These are phyloP conservation scores for Datura wrightii DNA, from an alignment of 257 asterid genomes.

Conservation along the genomic window DNA sequence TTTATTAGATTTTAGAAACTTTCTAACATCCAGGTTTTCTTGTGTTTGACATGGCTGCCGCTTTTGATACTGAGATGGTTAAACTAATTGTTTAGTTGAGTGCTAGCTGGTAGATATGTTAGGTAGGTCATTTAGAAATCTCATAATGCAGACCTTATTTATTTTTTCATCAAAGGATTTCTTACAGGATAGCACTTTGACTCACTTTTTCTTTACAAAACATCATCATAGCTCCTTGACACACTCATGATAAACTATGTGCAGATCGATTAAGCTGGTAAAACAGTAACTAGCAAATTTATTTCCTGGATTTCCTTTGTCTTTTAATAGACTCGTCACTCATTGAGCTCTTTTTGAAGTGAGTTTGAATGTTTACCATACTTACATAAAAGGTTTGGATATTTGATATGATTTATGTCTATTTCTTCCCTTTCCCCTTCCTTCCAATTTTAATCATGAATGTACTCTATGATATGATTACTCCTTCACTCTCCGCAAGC, in stretches of 20 bases:
- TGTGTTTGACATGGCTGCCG: not conserved
- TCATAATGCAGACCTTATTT: not conserved
- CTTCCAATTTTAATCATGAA: not conserved
- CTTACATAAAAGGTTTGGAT: not conserved
- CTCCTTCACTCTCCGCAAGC: not conserved
- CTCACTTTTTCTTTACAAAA: not conserved
- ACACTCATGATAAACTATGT: not conserved
- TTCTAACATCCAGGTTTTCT: not conserved
- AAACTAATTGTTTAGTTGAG: not conserved
- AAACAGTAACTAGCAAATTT: not conserved
- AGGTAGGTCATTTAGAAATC: slow-evolving; percentile 2
- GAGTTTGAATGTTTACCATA: not conserved
- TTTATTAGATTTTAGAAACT: not conserved
- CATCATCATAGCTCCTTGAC: slow-evolving; percentile 11
- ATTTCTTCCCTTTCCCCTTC: not conserved
- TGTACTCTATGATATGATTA: not conserved
- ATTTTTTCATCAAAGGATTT: not conserved
- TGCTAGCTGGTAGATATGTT: slow-evolving; percentile 13
- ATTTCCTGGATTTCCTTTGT: not conserved
- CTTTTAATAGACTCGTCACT: not conserved
- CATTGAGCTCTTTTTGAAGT: not conserved
- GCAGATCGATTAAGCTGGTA: not conserved
- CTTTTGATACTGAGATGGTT: not conserved
- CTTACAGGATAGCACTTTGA: not conserved
- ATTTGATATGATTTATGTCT: not conserved